phyloP scores from a whole-genome alignment of 768 basidiomycete species.

The Sarcomyxa edulis region DNA sequence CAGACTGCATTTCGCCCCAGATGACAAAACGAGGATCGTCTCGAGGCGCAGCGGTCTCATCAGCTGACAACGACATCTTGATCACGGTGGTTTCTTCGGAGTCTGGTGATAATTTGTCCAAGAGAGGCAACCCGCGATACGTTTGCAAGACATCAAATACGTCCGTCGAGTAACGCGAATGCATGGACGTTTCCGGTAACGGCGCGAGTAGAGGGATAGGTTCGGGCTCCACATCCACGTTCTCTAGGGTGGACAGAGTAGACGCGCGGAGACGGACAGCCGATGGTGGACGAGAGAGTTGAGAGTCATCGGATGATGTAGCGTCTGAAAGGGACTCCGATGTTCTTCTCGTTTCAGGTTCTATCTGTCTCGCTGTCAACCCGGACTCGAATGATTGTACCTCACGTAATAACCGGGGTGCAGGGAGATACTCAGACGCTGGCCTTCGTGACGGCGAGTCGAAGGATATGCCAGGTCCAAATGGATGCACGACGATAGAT shows the following conservation, averaged over 20 bases:
- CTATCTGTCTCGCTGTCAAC: conserved; percentile 62
- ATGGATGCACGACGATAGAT: conserved; percentile 44
- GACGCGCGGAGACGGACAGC: conserved; percentile 16
- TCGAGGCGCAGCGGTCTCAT: conserved; percentile 66
- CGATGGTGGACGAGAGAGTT: conserved; percentile 23
- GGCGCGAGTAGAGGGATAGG: conserved; percentile 23
- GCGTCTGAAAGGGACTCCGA: too few relatives aligned
- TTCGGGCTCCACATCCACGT: conserved; percentile 12
- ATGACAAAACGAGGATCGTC: conserved; percentile 91
- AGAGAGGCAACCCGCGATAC: conserved; percentile 68
- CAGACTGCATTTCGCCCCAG: conserved; percentile 62
- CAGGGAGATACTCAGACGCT: conserved; percentile 30
- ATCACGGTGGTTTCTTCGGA: conserved; percentile 62
- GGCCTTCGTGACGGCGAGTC: conserved; percentile 50
- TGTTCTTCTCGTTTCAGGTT: too few relatives aligned
- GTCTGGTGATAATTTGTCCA: conserved; percentile 59
- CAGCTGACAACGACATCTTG: conserved; percentile 61
- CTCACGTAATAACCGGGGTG: conserved; percentile 60
- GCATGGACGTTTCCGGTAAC: conserved; percentile 41
- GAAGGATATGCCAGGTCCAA: conserved; percentile 59
- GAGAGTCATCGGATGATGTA: too few relatives aligned
- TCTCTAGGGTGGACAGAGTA: conserved; percentile 6
- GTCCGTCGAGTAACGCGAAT: conserved; percentile 65
- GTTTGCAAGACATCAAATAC: conserved; percentile 81
- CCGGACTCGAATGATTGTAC: conserved; percentile 89